A percentile compares a stretch with the other conserved stretches of the same genome.
Evolutionary conservation across 306 rosid genomes (phyloP).

Genomic region (Quercus ilex): DNA sequence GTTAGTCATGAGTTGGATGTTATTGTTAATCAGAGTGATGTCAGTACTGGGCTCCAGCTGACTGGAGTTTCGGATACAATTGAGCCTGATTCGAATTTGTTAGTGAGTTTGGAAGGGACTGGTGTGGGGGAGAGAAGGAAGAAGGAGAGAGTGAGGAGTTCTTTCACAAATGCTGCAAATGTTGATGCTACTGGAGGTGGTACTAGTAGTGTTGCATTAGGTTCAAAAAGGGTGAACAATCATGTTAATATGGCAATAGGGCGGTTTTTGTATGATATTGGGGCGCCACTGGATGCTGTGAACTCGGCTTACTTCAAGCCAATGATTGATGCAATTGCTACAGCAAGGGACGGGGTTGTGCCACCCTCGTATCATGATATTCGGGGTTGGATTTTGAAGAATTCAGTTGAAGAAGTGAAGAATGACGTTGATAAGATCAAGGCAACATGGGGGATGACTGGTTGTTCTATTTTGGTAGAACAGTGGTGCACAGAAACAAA

Average conservation of each 20-base stretch:
- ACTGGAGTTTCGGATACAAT: conserved; percentile 31
- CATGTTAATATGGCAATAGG: conserved; percentile 75
- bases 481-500: conserved; percentile 57
- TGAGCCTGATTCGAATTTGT: conserved; percentile 36
- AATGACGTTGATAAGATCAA: conserved; percentile 52
- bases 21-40: conserved; percentile 42
- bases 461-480: conserved; percentile 83
- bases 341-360: conserved; percentile 40
- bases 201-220: conserved; percentile 28
- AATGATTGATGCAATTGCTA: conserved; percentile 80
- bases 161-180: conserved; percentile 24
- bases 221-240: conserved; percentile 36
- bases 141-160: conserved; percentile 51
- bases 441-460: conserved; percentile 68
- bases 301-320: conserved; percentile 73
- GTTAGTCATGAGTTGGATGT: conserved; percentile 32
- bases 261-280: conserved; percentile 79
- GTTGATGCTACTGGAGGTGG: conserved; percentile 33
- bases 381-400: conserved; percentile 79
- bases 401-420: conserved; percentile 72
- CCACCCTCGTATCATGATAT: conserved; percentile 68
- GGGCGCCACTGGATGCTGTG: conserved; percentile 79
- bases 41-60: conserved; percentile 32
- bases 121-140: conserved; percentile 58
- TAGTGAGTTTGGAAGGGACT: conserved; percentile 47